phyloP scores from a whole-genome alignment of 2,329 filamentous ascomycete species.

The Cadophora gregata region DNA sequence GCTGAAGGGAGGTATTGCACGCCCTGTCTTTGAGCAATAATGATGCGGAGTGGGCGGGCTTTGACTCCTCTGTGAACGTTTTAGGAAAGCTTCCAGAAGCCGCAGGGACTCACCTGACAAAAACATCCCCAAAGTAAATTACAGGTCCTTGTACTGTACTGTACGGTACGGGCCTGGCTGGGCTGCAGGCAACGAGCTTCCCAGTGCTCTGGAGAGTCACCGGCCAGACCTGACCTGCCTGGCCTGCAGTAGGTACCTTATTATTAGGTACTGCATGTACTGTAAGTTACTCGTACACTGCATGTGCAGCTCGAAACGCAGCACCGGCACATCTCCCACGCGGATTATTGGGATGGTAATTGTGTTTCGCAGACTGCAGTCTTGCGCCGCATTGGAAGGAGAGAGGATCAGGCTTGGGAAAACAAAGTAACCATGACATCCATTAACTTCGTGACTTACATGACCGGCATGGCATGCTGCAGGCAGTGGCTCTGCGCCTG shows the following conservation, averaged over 20 bases:
- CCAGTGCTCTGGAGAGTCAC: constrained; percentile 2
- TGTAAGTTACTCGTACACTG: too few relatives aligned
- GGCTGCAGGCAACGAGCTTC: background rate
- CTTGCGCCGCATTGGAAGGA: background rate
- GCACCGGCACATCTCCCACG: constrained; percentile 5
- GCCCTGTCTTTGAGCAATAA: background rate
- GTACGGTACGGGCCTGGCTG: too few relatives aligned
- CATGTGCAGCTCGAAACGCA: constrained; percentile 6
- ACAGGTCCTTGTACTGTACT: too few relatives aligned
- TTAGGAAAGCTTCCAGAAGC: constrained; percentile 19
- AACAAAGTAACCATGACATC: background rate
- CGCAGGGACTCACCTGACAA: constrained; percentile 9
- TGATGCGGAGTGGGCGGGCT: background rate
- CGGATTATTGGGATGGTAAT: constrained; percentile 4
- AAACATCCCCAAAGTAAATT: background rate
- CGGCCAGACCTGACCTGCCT: background rate
- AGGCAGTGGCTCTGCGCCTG: background rate
- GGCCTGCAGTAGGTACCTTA: background rate
- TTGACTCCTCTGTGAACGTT: constrained; percentile 5
- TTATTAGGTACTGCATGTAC: too few relatives aligned
- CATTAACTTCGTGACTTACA: too few relatives aligned
- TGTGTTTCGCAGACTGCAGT: constrained; percentile 2
- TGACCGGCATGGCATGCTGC: background rate
- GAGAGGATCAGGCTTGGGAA: background rate
- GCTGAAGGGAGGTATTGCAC: background rate